Conservation (phyloP, 1,284 basidiomycete genomes). For the Cryptococcus jaspeensis region DNA sequence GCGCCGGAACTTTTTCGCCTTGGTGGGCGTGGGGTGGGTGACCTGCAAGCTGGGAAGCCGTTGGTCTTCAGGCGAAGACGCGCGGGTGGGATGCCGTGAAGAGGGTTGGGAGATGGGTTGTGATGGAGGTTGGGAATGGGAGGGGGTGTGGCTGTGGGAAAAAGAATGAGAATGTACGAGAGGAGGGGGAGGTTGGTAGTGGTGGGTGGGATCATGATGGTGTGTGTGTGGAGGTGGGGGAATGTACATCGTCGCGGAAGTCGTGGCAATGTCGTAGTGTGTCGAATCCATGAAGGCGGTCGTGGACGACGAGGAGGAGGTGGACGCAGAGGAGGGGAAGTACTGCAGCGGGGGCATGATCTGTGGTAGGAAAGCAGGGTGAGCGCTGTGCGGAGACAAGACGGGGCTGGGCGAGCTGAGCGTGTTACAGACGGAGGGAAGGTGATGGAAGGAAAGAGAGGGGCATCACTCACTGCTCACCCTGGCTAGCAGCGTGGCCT, state of each 20-base stretch:
- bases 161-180: too few species aligned
- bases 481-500: too few species aligned
- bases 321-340: conserved; percentile 3
- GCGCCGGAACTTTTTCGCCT: conserved; percentile 22
- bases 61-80: neutral
- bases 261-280: too few species aligned
- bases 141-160: neutral
- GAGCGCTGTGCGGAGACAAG: too few species aligned
- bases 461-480: too few species aligned
- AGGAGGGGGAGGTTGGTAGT: neutral
- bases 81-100: conserved; percentile 1
- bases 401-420: too few species aligned
- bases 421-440: too few species aligned
- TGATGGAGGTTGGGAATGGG: neutral
- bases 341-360: too few species aligned
- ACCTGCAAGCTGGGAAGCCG: conserved; percentile 23
- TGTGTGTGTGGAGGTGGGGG: conserved; percentile 1
- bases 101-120: neutral
- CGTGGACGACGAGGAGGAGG: neutral
- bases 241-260: conserved; percentile 5
- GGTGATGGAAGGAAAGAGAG: too few species aligned
- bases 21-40: conserved; percentile 29
- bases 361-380: too few species aligned
- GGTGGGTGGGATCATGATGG: neutral
- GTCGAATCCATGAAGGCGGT: neutral